phyloP scores from a whole-genome alignment of 1,139 yeast genomes.

The Geotrichum carabidarum region DNA sequence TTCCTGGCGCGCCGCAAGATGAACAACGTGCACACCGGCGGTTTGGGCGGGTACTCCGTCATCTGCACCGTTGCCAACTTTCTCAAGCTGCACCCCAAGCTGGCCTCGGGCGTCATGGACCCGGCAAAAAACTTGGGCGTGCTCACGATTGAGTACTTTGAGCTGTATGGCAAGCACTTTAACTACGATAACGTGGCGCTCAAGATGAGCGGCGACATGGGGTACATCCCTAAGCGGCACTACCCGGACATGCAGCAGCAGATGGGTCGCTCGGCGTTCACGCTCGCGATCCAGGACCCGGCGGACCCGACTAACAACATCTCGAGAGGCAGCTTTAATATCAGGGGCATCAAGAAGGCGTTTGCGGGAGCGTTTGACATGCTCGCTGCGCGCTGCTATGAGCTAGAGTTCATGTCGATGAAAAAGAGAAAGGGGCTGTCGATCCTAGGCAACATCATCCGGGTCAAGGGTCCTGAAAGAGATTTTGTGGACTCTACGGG shows the following conservation, averaged over 20 bases:
- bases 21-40: slow-evolving; percentile 94
- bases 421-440: slow-evolving; percentile 67
- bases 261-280: slow-evolving; percentile 41
- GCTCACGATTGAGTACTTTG: slow-evolving; percentile 84
- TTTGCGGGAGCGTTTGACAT: slow-evolving; percentile 89
- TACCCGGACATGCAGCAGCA: slow-evolving; percentile 54
- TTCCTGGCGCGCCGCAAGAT: slow-evolving; percentile 73
- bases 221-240: slow-evolving; percentile 54
- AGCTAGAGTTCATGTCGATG: slow-evolving; percentile 51
- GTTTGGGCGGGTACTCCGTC: slow-evolving; percentile 91
- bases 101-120: slow-evolving; percentile 61
- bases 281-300: slow-evolving; percentile 85
- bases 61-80: slow-evolving; percentile 85
- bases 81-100: slow-evolving; percentile 67
- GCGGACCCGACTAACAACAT: slow-evolving; percentile 77
- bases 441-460: slow-evolving; percentile 75
- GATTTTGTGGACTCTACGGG: slow-evolving; percentile 75
- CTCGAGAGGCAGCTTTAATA: slow-evolving; percentile 78
- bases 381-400: slow-evolving; percentile 43
- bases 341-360: slow-evolving; percentile 75
- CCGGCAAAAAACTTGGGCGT: slow-evolving; percentile 80
- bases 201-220: slow-evolving; percentile 43
- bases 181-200: slow-evolving; percentile 66
- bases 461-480: slow-evolving; percentile 67
- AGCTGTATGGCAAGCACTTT: slow-evolving; percentile 88